These are phyloP conservation scores for Vanrija pseudolonga DNA, from an alignment of 1,284 basidiomycete genomes.

Conservation along the genomic window DNA sequence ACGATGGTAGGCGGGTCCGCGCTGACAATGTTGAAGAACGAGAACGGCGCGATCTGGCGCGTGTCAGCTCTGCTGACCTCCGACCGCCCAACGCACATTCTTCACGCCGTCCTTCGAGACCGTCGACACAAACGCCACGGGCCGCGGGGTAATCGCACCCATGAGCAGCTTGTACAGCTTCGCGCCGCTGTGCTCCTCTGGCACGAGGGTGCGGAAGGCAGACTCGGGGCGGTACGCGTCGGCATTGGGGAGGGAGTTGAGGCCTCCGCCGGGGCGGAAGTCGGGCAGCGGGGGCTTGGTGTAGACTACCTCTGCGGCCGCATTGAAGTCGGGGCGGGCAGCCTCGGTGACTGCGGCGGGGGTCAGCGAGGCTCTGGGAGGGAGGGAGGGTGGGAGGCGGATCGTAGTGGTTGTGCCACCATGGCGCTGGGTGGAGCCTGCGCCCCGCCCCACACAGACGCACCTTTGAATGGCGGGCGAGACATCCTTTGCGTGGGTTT, in stretches of 20 bases:
- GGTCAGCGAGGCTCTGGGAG: not conserved
- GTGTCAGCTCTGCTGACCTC: not conserved
- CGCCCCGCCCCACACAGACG: not conserved
- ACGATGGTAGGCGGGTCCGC: conserved; percentile 65
- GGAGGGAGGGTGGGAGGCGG: too few species aligned
- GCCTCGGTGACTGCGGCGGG: conserved; percentile 34
- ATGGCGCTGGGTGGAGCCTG: too few species aligned
- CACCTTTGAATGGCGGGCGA: conserved; percentile 6
- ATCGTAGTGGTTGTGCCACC: too few species aligned
- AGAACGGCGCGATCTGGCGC: conserved; percentile 40
- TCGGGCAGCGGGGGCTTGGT: conserved; percentile 55
- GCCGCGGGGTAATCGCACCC: conserved; percentile 55
- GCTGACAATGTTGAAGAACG: conserved; percentile 52
- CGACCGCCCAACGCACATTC: conserved; percentile 55
- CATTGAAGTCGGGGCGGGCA: conserved; percentile 33
- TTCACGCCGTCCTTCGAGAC: conserved; percentile 56
- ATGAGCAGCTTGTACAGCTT: conserved; percentile 49
- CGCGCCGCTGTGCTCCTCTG: conserved; percentile 50
- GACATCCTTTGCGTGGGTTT: not conserved
- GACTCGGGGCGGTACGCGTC: conserved; percentile 51
- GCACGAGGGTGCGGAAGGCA: conserved; percentile 60
- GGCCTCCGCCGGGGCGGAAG: conserved; percentile 59
- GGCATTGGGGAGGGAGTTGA: conserved; percentile 44
- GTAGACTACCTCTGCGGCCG: conserved; percentile 2
- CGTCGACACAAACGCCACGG: conserved; percentile 69